Percentiles rank a stretch among this genome's conserved stretches.
These are phyloP conservation scores for Fusarium sp. DNA, from an alignment of 2,329 filamentous ascomycete species.

Conservation along the genomic window DNA sequence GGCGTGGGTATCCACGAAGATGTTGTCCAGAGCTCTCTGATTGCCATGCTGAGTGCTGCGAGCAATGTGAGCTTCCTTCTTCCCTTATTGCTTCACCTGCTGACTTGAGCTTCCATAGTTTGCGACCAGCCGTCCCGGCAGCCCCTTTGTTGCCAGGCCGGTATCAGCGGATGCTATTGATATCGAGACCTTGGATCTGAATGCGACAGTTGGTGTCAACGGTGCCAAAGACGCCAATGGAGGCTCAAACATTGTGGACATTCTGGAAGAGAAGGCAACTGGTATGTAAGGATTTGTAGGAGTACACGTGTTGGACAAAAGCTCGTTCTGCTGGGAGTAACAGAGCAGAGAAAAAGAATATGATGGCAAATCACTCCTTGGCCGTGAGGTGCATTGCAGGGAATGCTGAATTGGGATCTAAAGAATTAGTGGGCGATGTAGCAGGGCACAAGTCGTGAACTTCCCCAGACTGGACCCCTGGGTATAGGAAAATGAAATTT, in stretches of 20 bases:
- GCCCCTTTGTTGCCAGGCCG: slow-evolving; percentile 73
- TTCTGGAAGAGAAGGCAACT: slow-evolving; percentile 43
- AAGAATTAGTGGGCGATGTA: slow-evolving; percentile 1
- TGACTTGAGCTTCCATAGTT: slow-evolving; percentile 68
- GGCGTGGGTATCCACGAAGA: slow-evolving; percentile 94
- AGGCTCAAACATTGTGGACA: slow-evolving; percentile 32
- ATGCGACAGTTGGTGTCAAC: slow-evolving; percentile 26
- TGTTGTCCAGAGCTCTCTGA: slow-evolving; percentile 87
- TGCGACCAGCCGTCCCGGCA: slow-evolving; percentile 78
- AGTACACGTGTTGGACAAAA: background rate
- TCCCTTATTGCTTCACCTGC: background rate
- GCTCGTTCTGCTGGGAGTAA: background rate
- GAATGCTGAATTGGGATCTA: slow-evolving; percentile 14
- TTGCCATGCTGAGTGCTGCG: slow-evolving; percentile 87
- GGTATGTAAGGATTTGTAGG: slow-evolving; percentile 30
- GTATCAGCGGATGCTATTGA: slow-evolving; percentile 51
- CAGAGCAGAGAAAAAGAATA: background rate
- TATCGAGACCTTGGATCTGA: slow-evolving; percentile 22
- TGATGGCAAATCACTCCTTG: slow-evolving; percentile 10
- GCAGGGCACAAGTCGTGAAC: slow-evolving; percentile 16
- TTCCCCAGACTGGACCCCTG: slow-evolving; percentile 42
- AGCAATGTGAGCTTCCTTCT: slow-evolving; percentile 78
- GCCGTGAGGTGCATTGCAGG: slow-evolving; percentile 29
- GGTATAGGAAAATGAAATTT: slow-evolving; percentile 26
- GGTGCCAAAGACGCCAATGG: slow-evolving; percentile 15